Percentiles rank a stretch among this genome's conserved stretches.
Evolutionary conservation across 805 yeast genomes (phyloP).

Genomic region (Cyberlindnera mycetangii): DNA sequence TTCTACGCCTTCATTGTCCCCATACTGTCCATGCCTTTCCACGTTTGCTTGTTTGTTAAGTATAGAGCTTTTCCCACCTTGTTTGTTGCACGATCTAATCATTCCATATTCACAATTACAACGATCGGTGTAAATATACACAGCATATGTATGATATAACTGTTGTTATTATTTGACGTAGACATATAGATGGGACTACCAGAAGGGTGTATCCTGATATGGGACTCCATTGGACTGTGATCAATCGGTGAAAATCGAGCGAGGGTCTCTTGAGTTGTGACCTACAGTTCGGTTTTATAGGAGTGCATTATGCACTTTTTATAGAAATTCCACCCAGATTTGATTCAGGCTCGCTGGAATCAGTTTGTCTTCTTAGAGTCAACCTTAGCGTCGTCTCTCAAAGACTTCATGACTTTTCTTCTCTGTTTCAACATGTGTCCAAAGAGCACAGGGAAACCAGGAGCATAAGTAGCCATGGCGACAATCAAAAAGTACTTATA

Average conservation of each 20-base stretch:
- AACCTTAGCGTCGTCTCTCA: slow-evolving; percentile 19
- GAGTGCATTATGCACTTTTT: too few relatives aligned
- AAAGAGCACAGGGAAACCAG: slow-evolving; percentile 83
- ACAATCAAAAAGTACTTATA: slow-evolving; percentile 55
- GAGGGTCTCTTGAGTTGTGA: too few relatives aligned
- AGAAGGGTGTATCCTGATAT: too few relatives aligned
- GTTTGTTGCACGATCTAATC: slow-evolving; percentile 1
- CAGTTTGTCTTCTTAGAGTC: not conserved
- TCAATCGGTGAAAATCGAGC: too few relatives aligned
- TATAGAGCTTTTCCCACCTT: not conserved
- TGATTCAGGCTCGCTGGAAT: too few relatives aligned
- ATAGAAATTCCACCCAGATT: too few relatives aligned
- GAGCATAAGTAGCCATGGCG: slow-evolving; percentile 67
- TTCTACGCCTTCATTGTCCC: not conserved
- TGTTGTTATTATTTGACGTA: too few relatives aligned
- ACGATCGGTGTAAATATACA: too few relatives aligned
- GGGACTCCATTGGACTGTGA: too few relatives aligned
- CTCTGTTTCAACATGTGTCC: slow-evolving; percentile 90
- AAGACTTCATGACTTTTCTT: slow-evolving; percentile 60
- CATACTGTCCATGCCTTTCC: not conserved
- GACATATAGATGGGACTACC: too few relatives aligned
- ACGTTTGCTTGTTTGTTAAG: not conserved
- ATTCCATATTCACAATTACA: slow-evolving; percentile 1
- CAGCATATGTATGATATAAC: too few relatives aligned
- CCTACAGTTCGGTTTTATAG: too few relatives aligned